Evolutionary conservation across 2,329 filamentous ascomycete genomes (phyloP), one percentile per base, ranked within the genome.

Genomic region (Coniella lustricola): DNA sequence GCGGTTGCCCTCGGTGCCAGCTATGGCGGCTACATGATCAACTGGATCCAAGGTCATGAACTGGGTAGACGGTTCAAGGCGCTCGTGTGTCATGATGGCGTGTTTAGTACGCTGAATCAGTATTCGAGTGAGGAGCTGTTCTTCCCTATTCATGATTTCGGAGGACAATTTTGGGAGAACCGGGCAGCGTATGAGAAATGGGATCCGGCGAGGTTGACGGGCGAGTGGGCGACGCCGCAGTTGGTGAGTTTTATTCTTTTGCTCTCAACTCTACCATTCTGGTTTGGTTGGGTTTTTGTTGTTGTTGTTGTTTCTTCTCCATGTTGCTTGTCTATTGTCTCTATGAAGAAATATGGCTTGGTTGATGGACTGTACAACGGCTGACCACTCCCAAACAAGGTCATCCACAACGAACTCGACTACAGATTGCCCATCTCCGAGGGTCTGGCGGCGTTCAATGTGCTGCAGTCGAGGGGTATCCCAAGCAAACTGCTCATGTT

Each of bases 41-140:
- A 95, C 63, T 95, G 90, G 90, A 89, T 95, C 58, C 89, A 95
- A 66, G 90, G 90, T 7, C 85, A 93, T 54, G 76, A 80, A 1
- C 76, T 96, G 0, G 90, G 89, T 17, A 81, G 87, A 22, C 81
- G 85, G 56, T 94, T 96, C 76, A 88, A 88, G 65, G 89, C 89
- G 0, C 75, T 96, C 3, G 89, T 95, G 22, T 90, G 84, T 58
- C 90, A 95, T 62, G 89, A 95, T 57, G 90, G 90, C 41, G 84
- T 90, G 46, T 93, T 90, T 65, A 85, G 81, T 58, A 84, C 81
- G 1, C 68, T 81, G 44, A 81, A 74, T 56, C 77, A 82, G 64
- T 84, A 80, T 69, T 65, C 74, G 2, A 81, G 77, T 4, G 82
- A 85, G 55, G 82, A 85, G 63, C 71, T 85, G n/a, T 85, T 84